Percentiles rank a stretch among this genome's conserved stretches.
Evolutionary conservation across 306 rosid species (phyloP).

Genomic region (Albizia julibrissin): DNA sequence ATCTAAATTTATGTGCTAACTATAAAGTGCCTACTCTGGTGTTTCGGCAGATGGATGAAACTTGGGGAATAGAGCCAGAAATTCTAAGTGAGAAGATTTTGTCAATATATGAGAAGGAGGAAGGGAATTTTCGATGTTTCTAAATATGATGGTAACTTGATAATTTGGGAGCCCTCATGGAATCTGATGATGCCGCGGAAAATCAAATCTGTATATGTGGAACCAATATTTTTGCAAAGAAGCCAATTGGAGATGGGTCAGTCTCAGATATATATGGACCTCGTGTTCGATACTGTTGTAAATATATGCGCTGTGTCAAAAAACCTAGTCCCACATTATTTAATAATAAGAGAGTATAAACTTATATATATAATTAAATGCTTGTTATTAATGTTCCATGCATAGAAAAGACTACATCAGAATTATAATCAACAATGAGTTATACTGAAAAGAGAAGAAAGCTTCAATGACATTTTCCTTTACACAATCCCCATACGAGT

Average conservation of each 20-base stretch:
- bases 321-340: too few species aligned
- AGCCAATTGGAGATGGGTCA: background rate
- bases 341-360: too few species aligned
- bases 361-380: too few species aligned
- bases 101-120: conserved; percentile 27
- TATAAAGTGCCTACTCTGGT: background rate
- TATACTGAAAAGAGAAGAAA: background rate
- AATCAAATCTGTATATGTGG: background rate
- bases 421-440: too few species aligned
- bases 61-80: conserved; percentile 30
- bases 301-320: too few species aligned
- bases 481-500: background rate
- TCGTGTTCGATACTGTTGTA: background rate
- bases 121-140: conserved; percentile 22
- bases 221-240: background rate
- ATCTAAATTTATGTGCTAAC: background rate
- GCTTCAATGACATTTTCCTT: background rate
- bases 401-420: background rate
- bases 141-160: background rate
- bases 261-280: background rate
- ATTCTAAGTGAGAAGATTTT: conserved; percentile 35
- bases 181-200: conserved; percentile 19
- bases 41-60: conserved; percentile 36
- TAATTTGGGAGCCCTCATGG: background rate
- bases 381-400: background rate